Base-by-base conservation (phyloP, 805 yeast species). In the Kodamaea neixiangensis region DNA sequence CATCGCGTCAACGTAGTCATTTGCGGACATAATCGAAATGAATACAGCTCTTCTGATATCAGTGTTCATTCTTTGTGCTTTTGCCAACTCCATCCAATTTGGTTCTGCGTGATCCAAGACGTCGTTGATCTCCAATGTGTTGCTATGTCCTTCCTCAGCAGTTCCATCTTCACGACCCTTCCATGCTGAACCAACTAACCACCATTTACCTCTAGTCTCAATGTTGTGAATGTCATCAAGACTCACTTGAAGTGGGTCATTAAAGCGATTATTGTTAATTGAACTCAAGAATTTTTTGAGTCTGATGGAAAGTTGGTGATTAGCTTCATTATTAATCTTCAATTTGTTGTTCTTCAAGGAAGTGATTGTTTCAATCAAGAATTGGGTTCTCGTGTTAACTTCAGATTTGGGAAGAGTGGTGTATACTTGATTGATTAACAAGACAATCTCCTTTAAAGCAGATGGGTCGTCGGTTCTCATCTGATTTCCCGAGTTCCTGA, bases 151-250 rank as follows among this genome's bases (percentile, higher is more conserved):
- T 14, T 55, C 55, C 5, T 37, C 19, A 13, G 14, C 5, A n/a
- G 5, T 22, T 19, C 52, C 59, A 2, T 58, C 57, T 41, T 69
- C 75, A 49, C 74, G 71, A 2, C 97, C 97, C 61, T 83, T 89
- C 97, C 97, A 94, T 0, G 99, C 97, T 1, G 98, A 89, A 46
- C 99, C 99, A 25, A 94, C 93, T 29, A 94, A 75, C 99, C 99
- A 94, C 99, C 99, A 94, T 68, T 93, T 94, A 51, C 99, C 99
- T 56, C 83, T 82, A 0, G 86, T 81, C 11, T 86, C 88, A 19
- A 89, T 78, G 54, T 81, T 82, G 45, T 80, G 82, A 51, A 94
- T 90, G 70, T 94, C 99, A 43, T 82, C 85, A 17, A 93, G 72
- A 2, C 89, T 73, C 0, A 94, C 98, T 57, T 88, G 90, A 20